Percentiles rank a stretch among this genome's conserved stretches.
Evolutionary conservation across 139 green algal species (phyloP).

Genomic region (Deuterostichococcus epilithicus): DNA sequence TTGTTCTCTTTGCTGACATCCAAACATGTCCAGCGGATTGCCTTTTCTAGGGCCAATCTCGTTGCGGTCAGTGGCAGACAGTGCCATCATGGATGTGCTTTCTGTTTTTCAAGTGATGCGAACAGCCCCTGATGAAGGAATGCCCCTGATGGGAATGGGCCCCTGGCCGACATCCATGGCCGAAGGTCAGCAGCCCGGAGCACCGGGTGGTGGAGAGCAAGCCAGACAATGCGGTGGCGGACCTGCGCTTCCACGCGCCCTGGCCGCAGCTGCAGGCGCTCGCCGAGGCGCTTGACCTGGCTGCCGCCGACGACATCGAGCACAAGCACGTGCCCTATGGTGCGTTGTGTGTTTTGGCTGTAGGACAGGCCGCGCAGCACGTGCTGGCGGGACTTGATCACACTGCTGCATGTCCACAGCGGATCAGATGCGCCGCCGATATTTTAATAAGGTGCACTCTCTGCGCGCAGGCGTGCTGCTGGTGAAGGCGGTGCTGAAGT

Average conservation of each 20-base stretch:
- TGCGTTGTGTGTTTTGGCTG: slow-evolving; percentile 10
- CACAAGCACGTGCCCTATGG: slow-evolving; percentile 87
- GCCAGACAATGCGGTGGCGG: slow-evolving; percentile 78
- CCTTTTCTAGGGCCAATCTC: too few relatives aligned
- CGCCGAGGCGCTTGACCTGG: slow-evolving; percentile 61
- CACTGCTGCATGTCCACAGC: too few relatives aligned
- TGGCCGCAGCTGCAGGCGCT: slow-evolving; percentile 77
- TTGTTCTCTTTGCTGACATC: too few relatives aligned
- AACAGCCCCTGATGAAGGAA: too few relatives aligned
- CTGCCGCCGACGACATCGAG: slow-evolving; percentile 62
- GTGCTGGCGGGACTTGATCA: too few relatives aligned
- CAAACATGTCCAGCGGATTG: too few relatives aligned
- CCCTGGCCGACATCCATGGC: not conserved
- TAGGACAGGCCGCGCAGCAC: too few relatives aligned
- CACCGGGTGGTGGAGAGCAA: slow-evolving; percentile 87
- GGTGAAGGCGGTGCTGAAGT: slow-evolving; percentile 53
- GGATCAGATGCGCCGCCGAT: too few relatives aligned
- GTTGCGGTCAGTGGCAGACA: too few relatives aligned
- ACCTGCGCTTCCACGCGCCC: slow-evolving; percentile 78
- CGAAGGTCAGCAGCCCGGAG: slow-evolving; percentile 67
- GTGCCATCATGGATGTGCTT: too few relatives aligned
- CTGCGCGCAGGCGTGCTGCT: slow-evolving; percentile 55
- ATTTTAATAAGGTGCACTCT: not conserved
- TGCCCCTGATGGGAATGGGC: too few relatives aligned
- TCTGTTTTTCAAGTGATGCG: too few relatives aligned